Base-by-base conservation (phyloP, 805 yeast genomes). In the Yamadazyma phyllophila region DNA sequence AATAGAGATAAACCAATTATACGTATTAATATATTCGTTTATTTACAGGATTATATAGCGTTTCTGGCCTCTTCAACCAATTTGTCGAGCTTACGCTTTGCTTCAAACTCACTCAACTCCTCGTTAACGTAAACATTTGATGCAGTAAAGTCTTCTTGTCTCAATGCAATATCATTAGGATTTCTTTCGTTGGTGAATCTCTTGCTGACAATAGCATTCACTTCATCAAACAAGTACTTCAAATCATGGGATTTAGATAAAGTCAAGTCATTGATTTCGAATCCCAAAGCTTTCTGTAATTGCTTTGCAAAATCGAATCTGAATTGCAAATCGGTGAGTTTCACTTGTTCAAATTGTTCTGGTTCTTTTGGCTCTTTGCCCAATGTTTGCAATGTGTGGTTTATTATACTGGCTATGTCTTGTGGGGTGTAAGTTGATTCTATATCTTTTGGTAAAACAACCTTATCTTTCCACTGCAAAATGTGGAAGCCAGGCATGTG, bases 141-240 rank as follows among this genome's bases (percentile, higher is more conserved):
- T 33, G 85, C 80, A 26, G 65, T 69, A 57, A 80, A 85, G 37
- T 78, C 82, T 26, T 69, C 71, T 7, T 69, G 61, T 46, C 80
- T 69, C 53, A 88, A 70, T 49, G 82, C 80, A 45, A 88, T 78
- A 26, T 88, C 92, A 56, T 85, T 78, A n/a, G 94, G 90, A 56
- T 82, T 78, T 59, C 82, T 76, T 58, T 85, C 90, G 55, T 77
- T 78, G 52, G 67, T 75, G 58, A 68, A 67, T 54, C 73, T 69
- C 14, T 57, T 53, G 16, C 74, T 72, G 20, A 75, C 67, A n/a
- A 74, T 59, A 45, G 64, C 50, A 8, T 54, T 43, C 39, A 80
- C 63, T 43, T 72, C 73, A 0, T 54, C 45, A 45, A 65, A 62
- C 32, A 83, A 66, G 32, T 62, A 64, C 1, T 50, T 60, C 16